Base-by-base conservation (phyloP, 805 yeast species). In the Ogataea degrootiae region DNA sequence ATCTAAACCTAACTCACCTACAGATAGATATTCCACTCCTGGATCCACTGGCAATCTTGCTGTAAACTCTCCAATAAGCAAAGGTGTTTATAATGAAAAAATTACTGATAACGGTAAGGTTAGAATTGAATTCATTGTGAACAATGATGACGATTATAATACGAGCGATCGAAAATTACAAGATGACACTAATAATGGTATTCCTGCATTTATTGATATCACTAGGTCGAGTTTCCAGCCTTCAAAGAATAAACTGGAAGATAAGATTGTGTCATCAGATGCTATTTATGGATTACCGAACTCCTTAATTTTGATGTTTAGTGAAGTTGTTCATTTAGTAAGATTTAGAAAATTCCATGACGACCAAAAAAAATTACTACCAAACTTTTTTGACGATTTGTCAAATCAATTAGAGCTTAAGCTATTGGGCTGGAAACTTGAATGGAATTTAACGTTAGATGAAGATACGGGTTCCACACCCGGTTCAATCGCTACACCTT, bases 281-380 rank as follows among this genome's bases (percentile, higher is more conserved):
- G 87, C 91, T 0, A 70, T 88, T 43, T 88, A 87, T 61, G 96
- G 96, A 0, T 69, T 89, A 47, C 96, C 96, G 7, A 87, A 86
- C 58, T 85, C 96, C 2, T 69, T 89, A 39, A 83, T 87, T 46
- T 57, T 82, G 21, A 67, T 88, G 45, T 87, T 89, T 65, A 77
- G 85, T 48, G 87, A 85, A 52, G 82, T 86, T 15, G 88, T 85
- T 2, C 79, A 79, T 49, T 62, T 87, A 34, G 72, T 86, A 16
- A 72, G 91, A 44, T 76, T 80, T 49, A 84, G 81, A 48, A 75
- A 79, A 47, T 78, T 77, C 57, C 76, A 75, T 55, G 69, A 69
- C 39, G 73, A 70, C 39, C 61, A 57, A 34, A 53, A 60, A 8
- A 46, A 58, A 38, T 47, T 54, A 15, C 62, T 75, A 2, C 73